A percentile compares a stretch with the other conserved stretches of the same genome.
Conservation (phyloP, 2,329 filamentous ascomycete species). For the Emergomyces pasteurianus region DNA sequence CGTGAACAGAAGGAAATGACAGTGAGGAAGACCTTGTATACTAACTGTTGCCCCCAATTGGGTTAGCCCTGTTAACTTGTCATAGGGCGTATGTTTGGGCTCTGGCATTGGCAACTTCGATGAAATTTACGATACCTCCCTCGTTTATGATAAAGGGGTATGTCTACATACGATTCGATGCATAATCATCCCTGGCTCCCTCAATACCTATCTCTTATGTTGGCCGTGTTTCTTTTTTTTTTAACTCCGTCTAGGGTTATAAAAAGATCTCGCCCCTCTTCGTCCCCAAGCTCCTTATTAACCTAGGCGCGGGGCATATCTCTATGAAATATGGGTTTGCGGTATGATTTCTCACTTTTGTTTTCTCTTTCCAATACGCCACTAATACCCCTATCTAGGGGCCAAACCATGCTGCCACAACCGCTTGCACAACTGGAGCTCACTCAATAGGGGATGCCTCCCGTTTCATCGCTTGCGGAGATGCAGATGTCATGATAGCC, state of each 20-base stretch:
- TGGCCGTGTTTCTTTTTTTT: conserved; percentile 7
- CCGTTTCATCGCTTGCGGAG: conserved; percentile 81
- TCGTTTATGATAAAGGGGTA: conserved; percentile 63
- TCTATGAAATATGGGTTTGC: conserved; percentile 83
- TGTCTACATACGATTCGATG: conserved; percentile 19
- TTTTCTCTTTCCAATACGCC: background rate
- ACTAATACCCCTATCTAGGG: conserved; percentile 39
- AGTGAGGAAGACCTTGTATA: conserved; percentile 24
- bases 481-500: conserved; percentile 93
- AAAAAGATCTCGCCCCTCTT: conserved; percentile 88
- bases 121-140: conserved; percentile 72
- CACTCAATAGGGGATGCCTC: conserved; percentile 90
- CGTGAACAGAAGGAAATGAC: conserved; percentile 60
- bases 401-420: conserved; percentile 85
- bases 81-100: conserved; percentile 72
- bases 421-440: conserved; percentile 89
- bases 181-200: background rate
- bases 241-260: conserved; percentile 53
- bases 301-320: conserved; percentile 86
- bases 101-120: conserved; percentile 93
- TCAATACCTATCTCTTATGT: background rate
- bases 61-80: background rate
- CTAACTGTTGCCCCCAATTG: conserved; percentile 6
- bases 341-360: conserved; percentile 21
- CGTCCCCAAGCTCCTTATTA: conserved; percentile 85